Base-by-base conservation (phyloP, 192 early-diverging fungal genomes). In the Podila clonocystis region DNA sequence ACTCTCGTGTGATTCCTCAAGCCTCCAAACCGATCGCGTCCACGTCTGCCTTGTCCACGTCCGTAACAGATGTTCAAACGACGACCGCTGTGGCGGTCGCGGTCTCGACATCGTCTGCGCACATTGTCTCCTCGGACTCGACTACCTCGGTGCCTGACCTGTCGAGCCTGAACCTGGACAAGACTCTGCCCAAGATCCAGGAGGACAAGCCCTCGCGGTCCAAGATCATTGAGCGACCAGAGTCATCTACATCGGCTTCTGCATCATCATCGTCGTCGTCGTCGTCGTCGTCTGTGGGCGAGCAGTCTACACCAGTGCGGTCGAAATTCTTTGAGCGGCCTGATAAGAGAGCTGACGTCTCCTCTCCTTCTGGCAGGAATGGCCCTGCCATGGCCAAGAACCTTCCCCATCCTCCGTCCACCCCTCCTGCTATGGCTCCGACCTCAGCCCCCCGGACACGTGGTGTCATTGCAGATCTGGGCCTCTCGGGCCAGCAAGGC, bases 171-270 rank as follows among this genome's bases (percentile, higher is more conserved):
- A 80, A 76, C 19, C 28, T 80, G 24, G 77, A 80, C 71, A 80
- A 80, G 58, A 73, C 77, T 0, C 57, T 80, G 22, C 77, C 77
- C 13, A 80, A 80, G 55, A 80, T 80, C 13, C 77, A 80, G 5
- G 66, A 72, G 20, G 29, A 31, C 26, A 17, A 31, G 15, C 20
- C 11, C 9, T 61, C 59, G 30, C 22, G 59, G 11, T 61, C 59
- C 29, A 24, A 33, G 17, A 33, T 61, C 28, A 31, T 61, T 61
- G 59, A 61, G 29, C 59, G 59, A 15, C 59, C 30, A n/a, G 24
- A 55, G 22, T 15, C 41, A 3, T 45, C 41, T 2, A 4, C 41
- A 2, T 45, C 41, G 8, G 41, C 17, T 2, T 45, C 41, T 41
- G 12, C 38, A 11, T 33, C 33, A 33, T 33, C 33, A n/a, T n/a